Evolutionary conservation across 2,329 filamentous ascomycete species (phyloP), one percentile per base, ranked within the genome.

Genomic region (Penicillium brevicompactum): DNA sequence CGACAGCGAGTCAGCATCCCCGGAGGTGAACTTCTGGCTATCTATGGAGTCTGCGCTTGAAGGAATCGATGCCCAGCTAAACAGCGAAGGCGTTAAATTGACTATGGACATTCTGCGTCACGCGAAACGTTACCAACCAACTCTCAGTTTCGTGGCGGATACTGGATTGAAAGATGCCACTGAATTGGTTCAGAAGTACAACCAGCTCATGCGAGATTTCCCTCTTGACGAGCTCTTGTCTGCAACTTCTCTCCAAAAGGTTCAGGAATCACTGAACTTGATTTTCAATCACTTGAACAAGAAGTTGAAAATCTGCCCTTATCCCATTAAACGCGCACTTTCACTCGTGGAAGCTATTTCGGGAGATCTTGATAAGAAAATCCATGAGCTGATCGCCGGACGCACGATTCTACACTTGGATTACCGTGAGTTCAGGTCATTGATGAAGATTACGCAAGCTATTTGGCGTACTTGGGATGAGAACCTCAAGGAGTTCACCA

Each of bases 11-110:
- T 96, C 92, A 21, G 94, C 94, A 31, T 93, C 91, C 53, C 94
- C 97, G 73, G 94, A 99, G 74, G 96, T 99, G 74, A 97, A 97
- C 74, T 99, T 99, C 70, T 99, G 94, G 94, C 76, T 99, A 48
- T 95, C 92, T 2, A 96, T 99, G 90, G 95, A 99, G 74, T 89
- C 88, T 14, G 91, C 92, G 4, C 77, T 99, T 60, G 92, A 97
- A 72, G 89, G 89, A 27, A 96, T 99, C 56, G 93, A 97, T 72
- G 85, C 83, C 40, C 93, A 97, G 73, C 83, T 99, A 53, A 83
- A 87, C 59, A 92, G 92, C 61, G 91, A 96, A 53, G 94, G 94
- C 27, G 93, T 99, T 18, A 82, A 86, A 64, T 77, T 99, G 67
- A 97, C 95, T 0, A 84, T 99, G 71, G 93, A 97, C 66, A 93